Base-by-base conservation (phyloP, 2,329 filamentous ascomycete genomes). In the Proliferodiscus dingleyae region DNA sequence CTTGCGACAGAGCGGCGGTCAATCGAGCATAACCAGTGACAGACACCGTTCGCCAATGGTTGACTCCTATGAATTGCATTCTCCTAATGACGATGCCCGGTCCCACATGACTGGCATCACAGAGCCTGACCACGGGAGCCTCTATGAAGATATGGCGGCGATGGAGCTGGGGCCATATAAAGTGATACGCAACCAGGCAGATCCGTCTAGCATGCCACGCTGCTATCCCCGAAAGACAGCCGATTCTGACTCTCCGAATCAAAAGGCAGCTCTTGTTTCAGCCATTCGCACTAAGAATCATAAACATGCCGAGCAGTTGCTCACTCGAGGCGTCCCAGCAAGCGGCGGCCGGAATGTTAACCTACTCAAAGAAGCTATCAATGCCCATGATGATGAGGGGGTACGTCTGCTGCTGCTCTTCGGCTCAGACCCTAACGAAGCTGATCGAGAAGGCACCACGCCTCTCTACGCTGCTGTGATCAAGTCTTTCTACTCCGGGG, bases 211-310 rank as follows among this genome's bases (percentile, higher is more conserved):
- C 10, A 74, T 78, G 68, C 76, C 76, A 1, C 71, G 73, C 40
- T 75, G 71, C 68, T 67, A 65, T 30, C 73, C 77, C 2, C 68
- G 74, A 38, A 71, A 70, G 52, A 67, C 61, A 2, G 59, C 61
- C 0, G 71, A 69, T 5, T 61, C 66, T 3, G 71, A 73, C 24
- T 66, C 67, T 0, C 61, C 67, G 1, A 70, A 69, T 41, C 64
- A 75, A 53, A 72, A 67, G 56, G 61, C 67, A 2, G 71, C 75
- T 2, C 66, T 83, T 0, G 57, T 76, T 2, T 69, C 71, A 5
- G 78, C 79, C 3, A 69, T 83, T 10, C 71, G 76, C n/a, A 67
- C 68, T 28, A 73, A 69, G 55, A 80, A 82, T 54, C 73, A 78
- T 57, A 74, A 74, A 54, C 62, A 77, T 28, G 62, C 80, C 1